phyloP scores from a whole-genome alignment of 23 red algal species.

The Chondrus crispus region DNA sequence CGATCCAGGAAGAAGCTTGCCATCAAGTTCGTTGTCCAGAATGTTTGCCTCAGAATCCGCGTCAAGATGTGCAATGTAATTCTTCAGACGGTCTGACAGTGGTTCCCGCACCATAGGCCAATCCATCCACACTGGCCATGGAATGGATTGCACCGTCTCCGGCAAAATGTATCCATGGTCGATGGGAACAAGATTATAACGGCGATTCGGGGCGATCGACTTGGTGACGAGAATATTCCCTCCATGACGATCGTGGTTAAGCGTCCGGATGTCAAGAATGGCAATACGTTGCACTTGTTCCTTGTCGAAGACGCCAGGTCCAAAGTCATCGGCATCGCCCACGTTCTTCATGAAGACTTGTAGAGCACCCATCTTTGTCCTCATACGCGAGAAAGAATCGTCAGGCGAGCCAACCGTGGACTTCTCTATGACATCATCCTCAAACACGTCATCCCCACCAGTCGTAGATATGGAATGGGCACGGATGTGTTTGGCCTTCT shows the following conservation, averaged over 20 bases:
- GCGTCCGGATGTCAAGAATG: constrained; percentile 83
- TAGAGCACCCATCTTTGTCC: constrained; percentile 92
- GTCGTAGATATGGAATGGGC: constrained; percentile 4
- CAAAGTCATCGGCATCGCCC: constrained; percentile 97
- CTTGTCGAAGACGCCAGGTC: constrained; percentile 85
- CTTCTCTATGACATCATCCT: not conserved
- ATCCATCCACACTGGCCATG: constrained; percentile 99
- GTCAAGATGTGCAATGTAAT: constrained; percentile 77
- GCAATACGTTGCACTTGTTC: constrained; percentile 93
- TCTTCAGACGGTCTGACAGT: constrained; percentile 32
- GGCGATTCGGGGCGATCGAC: not conserved
- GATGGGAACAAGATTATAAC: constrained; percentile 86
- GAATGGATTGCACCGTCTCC: constrained; percentile 69
- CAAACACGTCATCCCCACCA: not conserved
- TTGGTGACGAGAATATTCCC: constrained; percentile 87
- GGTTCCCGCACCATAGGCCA: constrained; percentile 89
- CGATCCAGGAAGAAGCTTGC: constrained; percentile 50
- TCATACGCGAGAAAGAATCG: constrained; percentile 11
- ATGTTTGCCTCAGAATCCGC: constrained; percentile 66
- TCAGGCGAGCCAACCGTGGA: not conserved
- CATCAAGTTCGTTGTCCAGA: constrained; percentile 69
- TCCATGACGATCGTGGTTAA: constrained; percentile 95
- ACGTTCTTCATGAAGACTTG: constrained; percentile 94
- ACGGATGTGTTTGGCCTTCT: not conserved
- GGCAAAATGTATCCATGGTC: constrained; percentile 95